Evolutionary conservation across 1,284 basidiomycete genomes (phyloP), one percentile per base, ranked within the genome.

Genomic region (Coniophora puteana): DNA sequence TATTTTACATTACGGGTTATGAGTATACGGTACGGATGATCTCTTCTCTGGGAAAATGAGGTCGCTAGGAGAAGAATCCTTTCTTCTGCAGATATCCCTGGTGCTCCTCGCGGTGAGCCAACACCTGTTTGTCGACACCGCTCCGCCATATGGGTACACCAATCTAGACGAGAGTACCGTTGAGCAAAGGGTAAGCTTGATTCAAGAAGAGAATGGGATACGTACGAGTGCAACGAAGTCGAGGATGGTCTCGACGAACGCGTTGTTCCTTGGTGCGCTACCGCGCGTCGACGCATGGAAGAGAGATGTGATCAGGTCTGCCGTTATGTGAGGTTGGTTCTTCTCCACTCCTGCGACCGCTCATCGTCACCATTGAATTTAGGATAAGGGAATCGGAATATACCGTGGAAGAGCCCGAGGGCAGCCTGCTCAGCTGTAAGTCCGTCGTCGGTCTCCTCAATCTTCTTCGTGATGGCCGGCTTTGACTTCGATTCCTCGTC

Each of bases 401-500:
- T 50, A 85, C 89, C 89, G 46, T 68, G 68, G 31, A 91, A 67
- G 23, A 96, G 59, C 5, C 65, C 63, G 21, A 62, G 59, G 0
- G 90, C 91, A 16, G 82, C 83, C 22, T 71, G 66, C 32, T 88
- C 88, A 0, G 90, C 74, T 3, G 76, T 76, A 40, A 81, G 54
- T 0, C 83, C 81, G 16, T 68, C 71, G 55, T 94, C 94, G 1
- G 68, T 64, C 41, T 87, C 88, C 58, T 96, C 94, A 30, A 97
- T 85, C 53, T 87, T 81, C 48, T 77, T 74, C 3, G 83, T 87
- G 40, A 97, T 71, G 24, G 71, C 70, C 0, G 93, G 94, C 57
- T 97, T 97, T 24, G 74, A 76, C 58, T 77, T 80, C 57, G 90
- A 83, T 58, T 97, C 94, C 49, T 79, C 74, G 11, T 83, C 81